These are phyloP conservation scores for Akanthomyces dipterigenus DNA, from an alignment of 2,329 filamentous ascomycete species.

Conservation along the genomic window DNA sequence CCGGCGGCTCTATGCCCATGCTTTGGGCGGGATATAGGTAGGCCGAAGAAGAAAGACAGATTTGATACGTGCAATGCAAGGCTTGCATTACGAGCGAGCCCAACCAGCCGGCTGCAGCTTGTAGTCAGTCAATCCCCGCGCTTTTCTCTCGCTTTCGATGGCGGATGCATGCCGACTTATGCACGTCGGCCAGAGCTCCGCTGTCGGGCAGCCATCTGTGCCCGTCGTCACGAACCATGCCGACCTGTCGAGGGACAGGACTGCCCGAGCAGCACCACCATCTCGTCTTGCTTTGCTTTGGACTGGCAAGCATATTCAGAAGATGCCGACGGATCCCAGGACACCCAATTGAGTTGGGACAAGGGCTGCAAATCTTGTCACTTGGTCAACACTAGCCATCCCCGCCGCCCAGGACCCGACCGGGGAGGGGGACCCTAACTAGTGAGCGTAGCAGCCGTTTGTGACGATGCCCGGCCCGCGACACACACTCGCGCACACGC, in stretches of 20 bases:
- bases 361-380: not conserved
- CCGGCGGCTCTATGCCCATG: not conserved
- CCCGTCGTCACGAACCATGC: not conserved
- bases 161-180: not conserved
- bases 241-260: not conserved
- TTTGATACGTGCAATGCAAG: not conserved
- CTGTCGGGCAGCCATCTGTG: conserved; percentile 10
- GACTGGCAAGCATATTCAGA: not conserved
- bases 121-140: not conserved
- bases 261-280: not conserved
- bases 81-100: not conserved
- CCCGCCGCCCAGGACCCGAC: conserved; percentile 2
- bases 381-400: conserved; percentile 8
- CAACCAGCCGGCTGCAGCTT: not conserved
- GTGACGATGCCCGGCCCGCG: conserved; percentile 1
- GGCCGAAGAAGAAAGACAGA: not conserved
- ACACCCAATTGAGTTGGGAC: not conserved
- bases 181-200: conserved; percentile 10
- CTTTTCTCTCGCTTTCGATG: not conserved
- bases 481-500: not conserved
- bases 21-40: not conserved
- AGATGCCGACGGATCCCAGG: not conserved
- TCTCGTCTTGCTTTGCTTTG: not conserved
- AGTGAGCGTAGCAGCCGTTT: not conserved
- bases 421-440: conserved; percentile 5